Conservation (phyloP, 2,329 filamentous ascomycete species). For the Daldinia sp. region DNA sequence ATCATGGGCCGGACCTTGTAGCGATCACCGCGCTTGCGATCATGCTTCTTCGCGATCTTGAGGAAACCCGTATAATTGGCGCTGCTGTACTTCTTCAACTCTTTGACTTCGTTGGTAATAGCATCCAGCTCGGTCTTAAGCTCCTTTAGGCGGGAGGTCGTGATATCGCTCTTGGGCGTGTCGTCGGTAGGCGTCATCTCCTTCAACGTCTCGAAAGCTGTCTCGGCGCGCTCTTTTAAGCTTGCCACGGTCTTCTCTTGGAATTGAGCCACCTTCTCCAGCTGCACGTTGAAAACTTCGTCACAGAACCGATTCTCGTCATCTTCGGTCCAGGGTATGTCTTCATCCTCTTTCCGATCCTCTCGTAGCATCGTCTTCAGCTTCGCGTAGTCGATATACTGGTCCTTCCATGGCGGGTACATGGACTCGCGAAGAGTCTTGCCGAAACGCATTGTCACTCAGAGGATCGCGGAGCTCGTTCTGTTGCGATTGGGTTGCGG, state of each 20-base stretch:
- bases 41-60: conserved; percentile 99
- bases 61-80: conserved; percentile 98
- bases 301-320: conserved; percentile 95
- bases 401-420: conserved; percentile 87
- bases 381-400: conserved; percentile 96
- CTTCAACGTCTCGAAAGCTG: conserved; percentile 74
- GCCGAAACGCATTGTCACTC: conserved; percentile 84
- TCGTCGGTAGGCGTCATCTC: conserved; percentile 78
- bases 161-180: conserved; percentile 60
- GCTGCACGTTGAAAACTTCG: conserved; percentile 91
- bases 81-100: conserved; percentile 92
- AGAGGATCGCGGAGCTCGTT: not conserved
- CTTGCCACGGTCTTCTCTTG: conserved; percentile 77
- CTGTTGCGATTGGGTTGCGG: not conserved
- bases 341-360: conserved; percentile 67
- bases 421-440: conserved; percentile 82
- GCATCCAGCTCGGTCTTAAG: conserved; percentile 82
- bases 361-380: conserved; percentile 90
- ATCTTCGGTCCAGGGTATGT: conserved; percentile 84
- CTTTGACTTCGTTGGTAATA: conserved; percentile 89
- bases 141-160: conserved; percentile 67
- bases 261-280: conserved; percentile 93
- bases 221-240: conserved; percentile 63
- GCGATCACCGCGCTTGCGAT: conserved; percentile 84
- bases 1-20: conserved; percentile 93